These are phyloP conservation scores for Papilionanthe hybrid DNA, from an alignment of 116 monocot species.

Conservation along the genomic window DNA sequence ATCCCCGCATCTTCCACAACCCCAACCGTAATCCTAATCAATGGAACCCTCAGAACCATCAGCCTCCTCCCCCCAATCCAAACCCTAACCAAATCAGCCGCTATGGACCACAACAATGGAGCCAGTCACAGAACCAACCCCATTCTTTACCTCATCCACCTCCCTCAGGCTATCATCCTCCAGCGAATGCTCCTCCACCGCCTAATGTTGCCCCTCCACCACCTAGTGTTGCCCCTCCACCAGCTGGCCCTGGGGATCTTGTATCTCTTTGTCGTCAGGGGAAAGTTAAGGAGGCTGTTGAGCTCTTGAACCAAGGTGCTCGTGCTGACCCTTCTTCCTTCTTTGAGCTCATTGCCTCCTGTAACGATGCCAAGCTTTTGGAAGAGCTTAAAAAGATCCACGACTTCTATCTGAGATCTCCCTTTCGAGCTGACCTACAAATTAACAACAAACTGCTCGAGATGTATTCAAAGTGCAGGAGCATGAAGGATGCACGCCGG, in stretches of 20 bases:
- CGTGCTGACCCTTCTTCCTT: conserved; percentile 39
- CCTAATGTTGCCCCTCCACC: conserved; percentile 31
- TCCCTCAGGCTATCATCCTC: conserved; percentile 3
- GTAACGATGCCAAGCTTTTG: conserved; percentile 51
- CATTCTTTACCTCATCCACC: neutral
- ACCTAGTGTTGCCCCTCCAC: conserved; percentile 25
- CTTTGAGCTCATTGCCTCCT: conserved; percentile 40
- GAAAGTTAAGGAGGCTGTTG: conserved; percentile 72
- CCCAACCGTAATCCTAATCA: conserved; percentile 16
- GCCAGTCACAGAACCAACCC: conserved; percentile 6
- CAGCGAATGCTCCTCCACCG: neutral
- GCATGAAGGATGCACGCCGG: conserved; percentile 60
- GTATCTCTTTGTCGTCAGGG: conserved; percentile 45
- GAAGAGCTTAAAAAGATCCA: conserved; percentile 76
- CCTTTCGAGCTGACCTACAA: conserved; percentile 56
- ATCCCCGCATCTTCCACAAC: conserved; percentile 12
- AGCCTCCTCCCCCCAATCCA: neutral
- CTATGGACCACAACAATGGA: conserved; percentile 5
- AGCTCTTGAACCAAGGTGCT: conserved; percentile 51
- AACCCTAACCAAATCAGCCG: conserved; percentile 13
- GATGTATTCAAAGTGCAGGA: conserved; percentile 48
- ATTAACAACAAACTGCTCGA: conserved; percentile 59
- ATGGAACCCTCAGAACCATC: conserved; percentile 17
- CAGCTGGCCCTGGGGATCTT: conserved; percentile 53
- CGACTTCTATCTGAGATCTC: conserved; percentile 62